These are phyloP conservation scores for Mucor piriformis DNA, from an alignment of 371 early-diverging fungal genomes.

Conservation along the genomic window DNA sequence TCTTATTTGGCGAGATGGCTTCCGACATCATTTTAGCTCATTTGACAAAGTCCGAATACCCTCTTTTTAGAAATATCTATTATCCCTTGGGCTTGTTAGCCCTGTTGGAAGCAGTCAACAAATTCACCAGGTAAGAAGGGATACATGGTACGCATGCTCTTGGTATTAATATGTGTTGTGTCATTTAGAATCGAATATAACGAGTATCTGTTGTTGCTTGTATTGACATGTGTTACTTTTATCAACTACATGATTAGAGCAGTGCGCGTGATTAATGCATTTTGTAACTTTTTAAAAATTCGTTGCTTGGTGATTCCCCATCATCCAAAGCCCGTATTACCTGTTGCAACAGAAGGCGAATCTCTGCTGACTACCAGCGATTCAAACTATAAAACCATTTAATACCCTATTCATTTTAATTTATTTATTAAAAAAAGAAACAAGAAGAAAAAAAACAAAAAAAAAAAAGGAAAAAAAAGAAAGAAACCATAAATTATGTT, in stretches of 20 bases:
- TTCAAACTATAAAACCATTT: background rate
- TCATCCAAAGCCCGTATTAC: conserved; percentile 21
- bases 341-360: conserved; percentile 25
- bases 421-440: background rate
- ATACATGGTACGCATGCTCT: background rate
- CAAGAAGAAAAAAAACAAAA: conserved; percentile 4
- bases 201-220: conserved; percentile 15
- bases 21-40: conserved; percentile 91
- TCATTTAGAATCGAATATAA: background rate
- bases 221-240: conserved; percentile 44
- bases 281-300: conserved; percentile 83
- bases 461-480: conserved; percentile 10
- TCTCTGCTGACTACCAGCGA: conserved; percentile 20
- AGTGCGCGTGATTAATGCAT: conserved; percentile 77
- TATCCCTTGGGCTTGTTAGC: conserved; percentile 2
- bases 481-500: background rate
- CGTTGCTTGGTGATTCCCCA: conserved; percentile 78
- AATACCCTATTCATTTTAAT: background rate
- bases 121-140: conserved; percentile 38
- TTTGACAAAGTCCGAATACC: conserved; percentile 80
- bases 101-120: background rate
- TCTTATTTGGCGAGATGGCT: conserved; percentile 87
- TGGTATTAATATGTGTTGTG: background rate
- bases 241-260: conserved; percentile 83
- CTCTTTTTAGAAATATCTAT: conserved; percentile 53